phyloP scores from a whole-genome alignment of 225 moss, liverwort and hornwort genomes.

The Physcomitrium patens region DNA sequence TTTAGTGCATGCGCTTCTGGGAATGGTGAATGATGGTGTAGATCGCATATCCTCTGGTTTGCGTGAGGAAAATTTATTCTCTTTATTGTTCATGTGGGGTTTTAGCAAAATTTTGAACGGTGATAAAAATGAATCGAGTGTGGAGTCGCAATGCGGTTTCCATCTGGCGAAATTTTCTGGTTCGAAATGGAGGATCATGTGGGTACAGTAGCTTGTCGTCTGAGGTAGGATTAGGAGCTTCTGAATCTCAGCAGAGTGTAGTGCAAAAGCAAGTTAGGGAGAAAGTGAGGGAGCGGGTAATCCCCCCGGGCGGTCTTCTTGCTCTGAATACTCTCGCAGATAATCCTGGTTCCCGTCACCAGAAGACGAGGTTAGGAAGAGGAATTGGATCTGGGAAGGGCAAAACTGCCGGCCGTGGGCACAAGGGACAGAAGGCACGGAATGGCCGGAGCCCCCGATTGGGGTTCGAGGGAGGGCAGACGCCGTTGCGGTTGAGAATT shows the following conservation, averaged over 20 bases:
- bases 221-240: slow-evolving; percentile 23
- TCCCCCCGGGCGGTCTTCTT: slow-evolving; percentile 67
- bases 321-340: slow-evolving; percentile 88
- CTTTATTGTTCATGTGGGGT: too few relatives aligned
- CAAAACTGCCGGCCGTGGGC: slow-evolving; percentile 93
- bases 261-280: slow-evolving; percentile 49
- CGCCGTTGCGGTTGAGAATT: slow-evolving; percentile 88
- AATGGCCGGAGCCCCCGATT: slow-evolving; percentile 86
- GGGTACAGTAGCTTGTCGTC: slow-evolving; percentile 33
- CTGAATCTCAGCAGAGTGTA: slow-evolving; percentile 16
- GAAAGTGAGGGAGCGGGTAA: slow-evolving; percentile 47
- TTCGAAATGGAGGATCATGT: slow-evolving; percentile 23
- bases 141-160: slow-evolving; percentile 41
- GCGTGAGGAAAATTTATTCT: too few relatives aligned
- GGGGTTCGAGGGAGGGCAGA: slow-evolving; percentile 98
- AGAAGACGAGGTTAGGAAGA: slow-evolving; percentile 86
- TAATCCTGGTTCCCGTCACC: slow-evolving; percentile 86
- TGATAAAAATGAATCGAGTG: slow-evolving; percentile 41
- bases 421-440: slow-evolving; percentile 98
- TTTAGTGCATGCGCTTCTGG: too few relatives aligned
- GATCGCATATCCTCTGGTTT: too few relatives aligned
- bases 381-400: slow-evolving; percentile 98
- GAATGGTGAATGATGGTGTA: too few relatives aligned
- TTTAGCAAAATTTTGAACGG: too few relatives aligned
- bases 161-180: slow-evolving; percentile 30